Conservation (phyloP, 2,329 filamentous ascomycete genomes). For the Parafenestella ontariensis region DNA sequence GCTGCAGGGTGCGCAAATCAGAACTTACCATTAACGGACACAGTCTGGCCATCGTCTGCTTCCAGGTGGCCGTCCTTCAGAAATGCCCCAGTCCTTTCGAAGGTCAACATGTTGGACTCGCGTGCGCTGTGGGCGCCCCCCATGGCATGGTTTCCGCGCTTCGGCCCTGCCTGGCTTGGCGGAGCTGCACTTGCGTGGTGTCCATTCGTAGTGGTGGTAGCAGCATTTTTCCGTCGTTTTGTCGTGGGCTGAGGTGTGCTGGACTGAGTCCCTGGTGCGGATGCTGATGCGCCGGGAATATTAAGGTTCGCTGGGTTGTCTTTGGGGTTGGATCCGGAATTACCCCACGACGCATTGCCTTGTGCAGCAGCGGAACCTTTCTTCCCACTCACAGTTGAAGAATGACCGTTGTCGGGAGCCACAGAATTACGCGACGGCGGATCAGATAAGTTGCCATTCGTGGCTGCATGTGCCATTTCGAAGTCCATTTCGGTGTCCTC, state of each 20-base stretch:
- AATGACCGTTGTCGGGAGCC: constrained; percentile 41
- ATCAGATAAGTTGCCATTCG: constrained; percentile 62
- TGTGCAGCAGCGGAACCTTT: constrained; percentile 49
- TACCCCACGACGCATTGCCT: constrained; percentile 50
- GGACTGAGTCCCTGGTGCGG: constrained; percentile 53
- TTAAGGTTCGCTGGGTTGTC: constrained; percentile 41
- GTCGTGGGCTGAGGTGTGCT: constrained; percentile 49
- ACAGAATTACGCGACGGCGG: constrained; percentile 46
- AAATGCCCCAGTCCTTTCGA: constrained; percentile 73
- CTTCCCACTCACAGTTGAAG: constrained; percentile 46
- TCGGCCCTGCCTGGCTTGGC: constrained; percentile 48
- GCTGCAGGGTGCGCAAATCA: constrained; percentile 28
- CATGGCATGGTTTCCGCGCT: constrained; percentile 46
- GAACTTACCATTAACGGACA: constrained; percentile 80
- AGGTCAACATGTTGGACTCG: constrained; percentile 88
- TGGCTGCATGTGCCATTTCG: constrained; percentile 67
- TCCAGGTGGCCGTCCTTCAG: constrained; percentile 79
- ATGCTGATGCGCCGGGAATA: constrained; percentile 66
- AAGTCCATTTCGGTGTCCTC: constrained; percentile 94
- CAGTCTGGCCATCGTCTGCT: constrained; percentile 87
- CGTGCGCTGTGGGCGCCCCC: constrained; percentile 53
- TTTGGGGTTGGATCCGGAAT: constrained; percentile 43
- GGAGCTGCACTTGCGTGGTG: constrained; percentile 45
- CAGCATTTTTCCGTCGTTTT: constrained; percentile 86
- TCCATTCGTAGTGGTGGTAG: constrained; percentile 44